Evolutionary conservation across 331 rosid genomes (phyloP).

Genomic region (Quercus phellos): DNA sequence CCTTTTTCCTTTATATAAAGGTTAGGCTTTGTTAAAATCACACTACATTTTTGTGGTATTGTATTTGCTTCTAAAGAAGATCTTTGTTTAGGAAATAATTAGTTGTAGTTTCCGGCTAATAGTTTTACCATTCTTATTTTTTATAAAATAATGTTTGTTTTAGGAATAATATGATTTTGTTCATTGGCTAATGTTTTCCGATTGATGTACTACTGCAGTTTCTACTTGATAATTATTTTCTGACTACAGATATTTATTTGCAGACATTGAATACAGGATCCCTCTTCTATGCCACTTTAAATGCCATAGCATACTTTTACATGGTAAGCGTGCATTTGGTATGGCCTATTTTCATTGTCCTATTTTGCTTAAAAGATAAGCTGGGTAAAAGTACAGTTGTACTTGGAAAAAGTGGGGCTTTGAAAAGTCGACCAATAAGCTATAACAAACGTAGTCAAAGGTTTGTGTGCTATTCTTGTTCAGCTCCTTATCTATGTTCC

Average conservation of each 20-base stretch:
- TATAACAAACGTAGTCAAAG: too few species aligned
- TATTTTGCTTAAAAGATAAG: too few species aligned
- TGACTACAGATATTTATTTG: slow-evolving; percentile 35
- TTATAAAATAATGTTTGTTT: background rate
- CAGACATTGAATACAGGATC: slow-evolving; percentile 97
- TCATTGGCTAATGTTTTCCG: background rate
- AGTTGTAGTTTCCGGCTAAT: background rate
- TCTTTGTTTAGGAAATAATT: background rate
- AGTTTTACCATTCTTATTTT: background rate
- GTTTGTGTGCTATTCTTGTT: slow-evolving; percentile 14
- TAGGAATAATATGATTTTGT: background rate
- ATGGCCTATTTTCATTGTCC: too few species aligned
- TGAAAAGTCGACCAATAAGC: too few species aligned
- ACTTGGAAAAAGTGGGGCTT: too few species aligned
- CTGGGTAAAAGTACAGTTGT: too few species aligned
- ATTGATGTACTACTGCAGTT: slow-evolving; percentile 6
- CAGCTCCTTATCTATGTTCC: slow-evolving; percentile 16
- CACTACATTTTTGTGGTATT: slow-evolving; percentile 10
- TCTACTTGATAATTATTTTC: slow-evolving; percentile 31
- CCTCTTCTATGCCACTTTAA: slow-evolving; percentile 89
- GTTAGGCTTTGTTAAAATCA: slow-evolving; percentile 32
- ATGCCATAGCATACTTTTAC: slow-evolving; percentile 89
- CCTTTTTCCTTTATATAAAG: slow-evolving; percentile 96
- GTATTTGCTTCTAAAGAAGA: background rate
- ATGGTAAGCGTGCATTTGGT: slow-evolving; percentile 52